Conservation (phyloP, 345 rosid species). For the Ailanthus altissimus region DNA sequence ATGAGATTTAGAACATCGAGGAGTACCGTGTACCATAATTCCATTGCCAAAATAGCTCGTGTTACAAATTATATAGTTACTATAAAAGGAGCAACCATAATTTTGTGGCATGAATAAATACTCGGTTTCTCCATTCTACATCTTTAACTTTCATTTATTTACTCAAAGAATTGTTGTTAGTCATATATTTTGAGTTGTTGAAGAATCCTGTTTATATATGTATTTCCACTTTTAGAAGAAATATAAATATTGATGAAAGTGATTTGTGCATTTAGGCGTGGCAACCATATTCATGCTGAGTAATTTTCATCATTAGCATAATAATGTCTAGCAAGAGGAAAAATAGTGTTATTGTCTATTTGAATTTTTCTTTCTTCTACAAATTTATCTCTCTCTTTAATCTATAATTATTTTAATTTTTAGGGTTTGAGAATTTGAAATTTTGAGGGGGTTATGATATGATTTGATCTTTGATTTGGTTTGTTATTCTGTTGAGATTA, state of each 20-base stretch:
- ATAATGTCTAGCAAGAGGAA: background rate
- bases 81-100: background rate
- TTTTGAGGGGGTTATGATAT: too few relatives aligned
- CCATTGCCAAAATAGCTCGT: background rate
- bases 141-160: background rate
- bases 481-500: too few relatives aligned
- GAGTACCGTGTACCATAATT: constrained; percentile 68
- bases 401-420: too few relatives aligned
- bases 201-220: background rate
- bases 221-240: background rate
- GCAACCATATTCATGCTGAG: too few relatives aligned
- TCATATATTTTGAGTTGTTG: too few relatives aligned
- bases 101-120: background rate
- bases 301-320: too few relatives aligned
- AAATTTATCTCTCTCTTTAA: too few relatives aligned
- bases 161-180: background rate
- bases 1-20: constrained; percentile 89
- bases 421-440: too few relatives aligned
- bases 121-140: background rate
- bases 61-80: background rate
- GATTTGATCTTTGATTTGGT: too few relatives aligned
- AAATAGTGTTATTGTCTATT: too few relatives aligned
- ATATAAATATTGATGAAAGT: too few relatives aligned
- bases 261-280: background rate
- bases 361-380: too few relatives aligned